phyloP scores from a whole-genome alignment of 345 rosid species.

The Eucalyptus regnans region DNA sequence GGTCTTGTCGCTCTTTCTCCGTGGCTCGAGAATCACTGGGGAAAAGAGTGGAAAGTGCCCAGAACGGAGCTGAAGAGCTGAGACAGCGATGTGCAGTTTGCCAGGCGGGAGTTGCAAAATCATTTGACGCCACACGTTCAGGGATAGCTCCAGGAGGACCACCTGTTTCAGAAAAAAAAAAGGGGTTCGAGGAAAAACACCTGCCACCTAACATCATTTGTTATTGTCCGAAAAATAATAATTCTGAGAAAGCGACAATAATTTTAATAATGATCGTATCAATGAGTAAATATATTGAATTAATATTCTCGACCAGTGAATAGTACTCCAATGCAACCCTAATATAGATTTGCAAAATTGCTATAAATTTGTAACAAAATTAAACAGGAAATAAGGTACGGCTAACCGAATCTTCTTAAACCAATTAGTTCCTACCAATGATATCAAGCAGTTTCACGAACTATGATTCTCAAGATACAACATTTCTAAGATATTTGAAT shows the following conservation, averaged over 20 bases:
- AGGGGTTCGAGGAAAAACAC: background rate
- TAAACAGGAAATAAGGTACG: too few relatives aligned
- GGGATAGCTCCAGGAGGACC: background rate
- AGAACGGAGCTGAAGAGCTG: background rate
- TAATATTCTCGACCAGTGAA: background rate
- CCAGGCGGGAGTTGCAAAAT: background rate
- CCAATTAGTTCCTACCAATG: too few relatives aligned
- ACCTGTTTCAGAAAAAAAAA: background rate
- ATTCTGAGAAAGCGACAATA: background rate
- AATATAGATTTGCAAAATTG: background rate
- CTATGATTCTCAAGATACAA: accelerated
- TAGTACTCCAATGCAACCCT: background rate
- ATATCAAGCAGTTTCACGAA: accelerated
- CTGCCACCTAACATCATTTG: background rate
- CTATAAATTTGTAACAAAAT: too few relatives aligned
- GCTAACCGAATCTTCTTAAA: accelerated
- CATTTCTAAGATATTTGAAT: accelerated
- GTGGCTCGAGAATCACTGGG: background rate
- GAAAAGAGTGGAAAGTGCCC: background rate
- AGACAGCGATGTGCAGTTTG: background rate
- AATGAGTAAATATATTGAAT: background rate
- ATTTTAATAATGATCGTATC: background rate
- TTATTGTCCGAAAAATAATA: too few relatives aligned
- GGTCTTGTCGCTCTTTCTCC: background rate
- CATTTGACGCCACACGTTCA: background rate